These are phyloP conservation scores for Schizophyllum commune DNA, from an alignment of 1,284 basidiomycete genomes.

Conservation along the genomic window DNA sequence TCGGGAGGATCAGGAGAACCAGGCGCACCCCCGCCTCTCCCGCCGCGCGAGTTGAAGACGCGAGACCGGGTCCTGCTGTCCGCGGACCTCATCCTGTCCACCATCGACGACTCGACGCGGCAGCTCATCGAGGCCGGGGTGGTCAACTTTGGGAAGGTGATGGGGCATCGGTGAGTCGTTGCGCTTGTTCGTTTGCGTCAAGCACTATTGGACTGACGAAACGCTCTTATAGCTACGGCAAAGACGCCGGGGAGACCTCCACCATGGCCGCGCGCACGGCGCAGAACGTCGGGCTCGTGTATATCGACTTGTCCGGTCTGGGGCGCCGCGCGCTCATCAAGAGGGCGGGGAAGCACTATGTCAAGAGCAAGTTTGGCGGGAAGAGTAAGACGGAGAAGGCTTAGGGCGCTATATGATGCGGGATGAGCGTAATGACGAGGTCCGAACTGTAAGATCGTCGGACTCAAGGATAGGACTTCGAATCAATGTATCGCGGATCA, in stretches of 20 bases:
- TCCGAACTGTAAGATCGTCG: too few relatives aligned
- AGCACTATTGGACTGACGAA: background rate
- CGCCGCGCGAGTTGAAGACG: constrained; percentile 24
- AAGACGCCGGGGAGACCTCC: constrained; percentile 53
- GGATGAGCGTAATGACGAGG: too few relatives aligned
- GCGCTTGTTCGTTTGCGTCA: background rate
- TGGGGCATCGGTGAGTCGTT: constrained; percentile 47
- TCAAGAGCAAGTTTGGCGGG: constrained; percentile 24
- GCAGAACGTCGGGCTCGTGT: constrained; percentile 68
- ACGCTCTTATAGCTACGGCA: constrained; percentile 43
- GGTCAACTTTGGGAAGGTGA: constrained; percentile 45
- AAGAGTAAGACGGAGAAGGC: background rate
- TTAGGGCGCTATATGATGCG: background rate
- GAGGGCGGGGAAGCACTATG: constrained; percentile 46
- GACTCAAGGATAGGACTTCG: too few relatives aligned
- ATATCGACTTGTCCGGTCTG: constrained; percentile 68
- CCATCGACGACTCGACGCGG: constrained; percentile 58
- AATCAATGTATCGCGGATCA: too few relatives aligned
- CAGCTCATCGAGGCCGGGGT: constrained; percentile 54
- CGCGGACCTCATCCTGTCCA: constrained; percentile 66
- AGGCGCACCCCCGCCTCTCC: constrained; percentile 21
- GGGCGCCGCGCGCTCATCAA: constrained; percentile 63
- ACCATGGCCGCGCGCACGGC: constrained; percentile 52
- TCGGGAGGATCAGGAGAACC: constrained; percentile 20
- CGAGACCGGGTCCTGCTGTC: constrained; percentile 53